A percentile compares a stretch with the other conserved stretches of the same genome.
phyloP scores from a whole-genome alignment of 345 rosid genomes.

The Balakata baccata region DNA sequence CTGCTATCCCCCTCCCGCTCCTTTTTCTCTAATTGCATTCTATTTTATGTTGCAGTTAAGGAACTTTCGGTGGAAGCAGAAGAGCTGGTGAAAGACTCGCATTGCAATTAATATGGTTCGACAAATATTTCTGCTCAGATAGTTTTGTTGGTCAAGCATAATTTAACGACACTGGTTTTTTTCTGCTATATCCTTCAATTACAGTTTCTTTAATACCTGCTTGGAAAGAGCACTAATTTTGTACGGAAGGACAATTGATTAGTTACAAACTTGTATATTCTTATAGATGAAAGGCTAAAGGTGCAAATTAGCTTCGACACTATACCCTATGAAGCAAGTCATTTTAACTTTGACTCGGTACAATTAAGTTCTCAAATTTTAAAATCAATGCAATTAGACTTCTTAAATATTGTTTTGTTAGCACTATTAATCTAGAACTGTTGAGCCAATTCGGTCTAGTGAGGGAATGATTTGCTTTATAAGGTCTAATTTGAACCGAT shows the following conservation, averaged over 20 bases:
- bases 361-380: too few species aligned
- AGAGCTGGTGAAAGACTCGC: neutral
- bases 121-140: neutral
- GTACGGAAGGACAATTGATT: neutral
- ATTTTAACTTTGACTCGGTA: too few species aligned
- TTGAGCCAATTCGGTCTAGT: too few species aligned
- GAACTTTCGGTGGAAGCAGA: neutral
- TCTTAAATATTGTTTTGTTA: too few species aligned
- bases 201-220: neutral
- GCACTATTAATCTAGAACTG: too few species aligned
- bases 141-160: neutral
- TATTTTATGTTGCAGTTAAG: neutral
- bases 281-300: too few species aligned
- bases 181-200: neutral
- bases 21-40: neutral
- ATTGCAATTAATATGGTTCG: neutral
- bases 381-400: too few species aligned
- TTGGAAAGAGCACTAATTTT: conserved; percentile 1
- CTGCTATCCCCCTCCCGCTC: neutral
- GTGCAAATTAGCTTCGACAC: too few species aligned
- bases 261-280: conserved; percentile 2
- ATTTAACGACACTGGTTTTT: neutral
- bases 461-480: too few species aligned
- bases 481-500: too few species aligned
- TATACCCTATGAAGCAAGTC: too few species aligned